Percentiles rank a stretch among this genome's conserved stretches.
Evolutionary conservation across 768 basidiomycete species (phyloP).

Genomic region (Lentinula edodes): DNA sequence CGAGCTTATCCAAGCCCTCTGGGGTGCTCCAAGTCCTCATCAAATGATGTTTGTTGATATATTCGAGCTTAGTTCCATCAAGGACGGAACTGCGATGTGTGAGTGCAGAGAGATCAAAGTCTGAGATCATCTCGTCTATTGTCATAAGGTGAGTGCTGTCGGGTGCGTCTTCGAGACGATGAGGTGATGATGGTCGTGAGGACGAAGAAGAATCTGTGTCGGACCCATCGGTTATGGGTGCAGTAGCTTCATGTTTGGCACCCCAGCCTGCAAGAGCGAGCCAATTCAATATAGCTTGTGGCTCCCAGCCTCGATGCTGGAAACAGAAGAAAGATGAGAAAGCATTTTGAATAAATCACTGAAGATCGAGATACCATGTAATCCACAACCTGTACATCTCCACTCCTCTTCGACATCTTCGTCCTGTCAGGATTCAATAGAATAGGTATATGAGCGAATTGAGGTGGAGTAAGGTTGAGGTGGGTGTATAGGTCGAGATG

Average conservation of each 20-base stretch:
- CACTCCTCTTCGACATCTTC: constrained; percentile 94
- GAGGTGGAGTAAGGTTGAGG: constrained; percentile 63
- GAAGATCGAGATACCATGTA: constrained; percentile 56
- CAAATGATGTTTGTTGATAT: constrained; percentile 85
- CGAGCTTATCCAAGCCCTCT: constrained; percentile 47
- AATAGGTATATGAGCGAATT: constrained; percentile 89
- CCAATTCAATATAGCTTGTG: constrained; percentile 86
- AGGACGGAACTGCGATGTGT: constrained; percentile 84
- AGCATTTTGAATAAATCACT: background rate
- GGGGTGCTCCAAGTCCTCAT: constrained; percentile 46
- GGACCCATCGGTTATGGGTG: constrained; percentile 17
- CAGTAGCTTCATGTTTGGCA: constrained; percentile 33
- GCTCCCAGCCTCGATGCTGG: constrained; percentile 86
- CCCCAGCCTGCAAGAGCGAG: constrained; percentile 95
- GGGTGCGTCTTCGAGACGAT: constrained; percentile 37
- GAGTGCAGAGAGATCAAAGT: constrained; percentile 70
- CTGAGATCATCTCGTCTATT: constrained; percentile 49
- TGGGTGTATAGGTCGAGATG: constrained; percentile 87
- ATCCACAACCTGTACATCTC: constrained; percentile 81
- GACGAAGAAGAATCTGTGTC: constrained; percentile 18
- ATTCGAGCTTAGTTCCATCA: constrained; percentile 74
- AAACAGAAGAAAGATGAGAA: background rate
- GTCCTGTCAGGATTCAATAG: constrained; percentile 85
- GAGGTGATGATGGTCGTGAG: constrained; percentile 10
- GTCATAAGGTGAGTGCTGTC: constrained; percentile 63